phyloP scores from a whole-genome alignment of 2,329 filamentous ascomycete species.

The Cladosporium sp. region DNA sequence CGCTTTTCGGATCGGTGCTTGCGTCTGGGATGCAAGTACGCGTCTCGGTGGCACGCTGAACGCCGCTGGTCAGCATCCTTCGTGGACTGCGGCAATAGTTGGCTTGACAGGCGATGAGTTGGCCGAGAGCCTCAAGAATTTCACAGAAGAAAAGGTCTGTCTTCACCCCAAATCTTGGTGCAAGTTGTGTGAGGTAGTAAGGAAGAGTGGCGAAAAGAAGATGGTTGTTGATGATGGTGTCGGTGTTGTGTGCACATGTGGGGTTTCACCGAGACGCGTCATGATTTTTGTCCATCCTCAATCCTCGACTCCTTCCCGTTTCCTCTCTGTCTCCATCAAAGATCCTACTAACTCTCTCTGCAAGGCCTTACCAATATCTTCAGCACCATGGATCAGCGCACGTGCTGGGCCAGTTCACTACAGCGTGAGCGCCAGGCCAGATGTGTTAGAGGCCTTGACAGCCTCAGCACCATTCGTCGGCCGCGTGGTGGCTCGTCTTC shows the following conservation, averaged over 20 bases:
- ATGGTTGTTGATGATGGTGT: too few relatives aligned
- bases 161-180: too few relatives aligned
- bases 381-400: background rate
- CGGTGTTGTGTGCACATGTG: too few relatives aligned
- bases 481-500: background rate
- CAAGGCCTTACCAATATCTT: background rate
- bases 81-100: background rate
- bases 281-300: too few relatives aligned
- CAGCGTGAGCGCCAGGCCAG: background rate
- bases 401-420: background rate
- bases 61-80: background rate
- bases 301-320: too few relatives aligned
- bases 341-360: too few relatives aligned
- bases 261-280: too few relatives aligned
- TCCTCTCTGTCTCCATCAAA: too few relatives aligned
- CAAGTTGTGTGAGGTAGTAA: too few relatives aligned
- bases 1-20: constrained; percentile 48
- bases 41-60: background rate
- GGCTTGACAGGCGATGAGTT: background rate
- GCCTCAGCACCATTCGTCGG: background rate
- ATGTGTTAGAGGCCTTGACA: background rate
- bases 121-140: background rate
- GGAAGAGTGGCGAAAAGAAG: too few relatives aligned
- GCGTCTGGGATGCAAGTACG: background rate
- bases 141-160: background rate